Evolutionary conservation across 495 filamentous ascomycete species (phyloP).

Genomic region (Margaritispora aquatica): DNA sequence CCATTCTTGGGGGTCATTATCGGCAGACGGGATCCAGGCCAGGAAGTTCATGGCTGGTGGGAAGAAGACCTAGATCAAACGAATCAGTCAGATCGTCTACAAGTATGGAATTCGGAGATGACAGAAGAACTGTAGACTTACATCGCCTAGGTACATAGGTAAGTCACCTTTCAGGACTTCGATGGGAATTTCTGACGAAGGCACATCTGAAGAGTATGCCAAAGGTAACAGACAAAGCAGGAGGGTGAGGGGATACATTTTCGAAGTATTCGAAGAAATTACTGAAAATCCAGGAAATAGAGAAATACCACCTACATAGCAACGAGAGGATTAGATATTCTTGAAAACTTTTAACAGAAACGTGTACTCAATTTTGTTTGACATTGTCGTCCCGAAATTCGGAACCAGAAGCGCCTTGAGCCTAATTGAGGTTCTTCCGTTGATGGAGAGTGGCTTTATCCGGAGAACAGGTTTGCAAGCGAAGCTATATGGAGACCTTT

Average conservation of each 20-base stretch:
- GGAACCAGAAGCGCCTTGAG: neutral
- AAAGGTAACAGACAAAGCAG: neutral
- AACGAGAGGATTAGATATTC: neutral
- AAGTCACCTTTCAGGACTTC: neutral
- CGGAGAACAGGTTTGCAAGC: neutral
- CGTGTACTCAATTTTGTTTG: slow-evolving; percentile 8
- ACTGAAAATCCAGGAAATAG: neutral
- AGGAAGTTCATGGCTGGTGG: slow-evolving; percentile 20
- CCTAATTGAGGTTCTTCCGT: neutral
- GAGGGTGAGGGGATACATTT: slow-evolving; percentile 3
- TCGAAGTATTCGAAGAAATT: neutral
- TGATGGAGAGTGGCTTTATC: neutral
- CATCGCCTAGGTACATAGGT: slow-evolving; percentile 20
- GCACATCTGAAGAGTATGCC: neutral
- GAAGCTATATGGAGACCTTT: neutral
- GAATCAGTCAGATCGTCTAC: no score
- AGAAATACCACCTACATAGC: neutral
- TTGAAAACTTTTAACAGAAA: slow-evolving; percentile 1
- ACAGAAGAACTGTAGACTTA: no score
- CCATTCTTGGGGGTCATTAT: slow-evolving; percentile 10
- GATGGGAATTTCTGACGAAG: neutral
- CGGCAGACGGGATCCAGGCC: slow-evolving; percentile 15
- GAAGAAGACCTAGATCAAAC: no score
- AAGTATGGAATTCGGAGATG: no score
- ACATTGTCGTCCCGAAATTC: neutral